Conservation (phyloP, 75 land plant genomes). For the Pseudotsuga menziesii region DNA sequence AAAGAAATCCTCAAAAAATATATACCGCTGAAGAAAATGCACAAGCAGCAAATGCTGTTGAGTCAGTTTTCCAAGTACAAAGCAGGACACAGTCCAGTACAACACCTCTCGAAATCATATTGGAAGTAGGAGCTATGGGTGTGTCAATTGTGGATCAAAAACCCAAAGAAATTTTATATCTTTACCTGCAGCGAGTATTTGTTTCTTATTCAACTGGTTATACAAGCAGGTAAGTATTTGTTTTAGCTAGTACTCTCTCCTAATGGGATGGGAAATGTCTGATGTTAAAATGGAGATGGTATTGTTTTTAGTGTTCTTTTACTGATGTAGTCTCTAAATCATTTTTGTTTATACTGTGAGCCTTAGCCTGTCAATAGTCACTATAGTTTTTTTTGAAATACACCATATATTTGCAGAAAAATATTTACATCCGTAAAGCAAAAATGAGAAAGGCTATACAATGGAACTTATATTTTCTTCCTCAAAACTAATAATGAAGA, state of each 20-base stretch:
- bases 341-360: no score
- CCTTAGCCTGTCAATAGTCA: no score
- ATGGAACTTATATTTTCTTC: no score
- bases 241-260: not conserved
- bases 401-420: no score
- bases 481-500: no score
- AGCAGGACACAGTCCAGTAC: constrained; percentile 14
- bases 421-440: no score
- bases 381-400: no score
- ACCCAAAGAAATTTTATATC: constrained; percentile 77
- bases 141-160: constrained; percentile 79
- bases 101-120: constrained; percentile 52
- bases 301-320: no score
- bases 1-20: constrained; percentile 1
- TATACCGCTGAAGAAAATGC: constrained; percentile 19
- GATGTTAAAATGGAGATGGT: no score
- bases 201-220: constrained; percentile 71
- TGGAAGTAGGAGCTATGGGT: constrained; percentile 75
- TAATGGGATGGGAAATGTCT: not conserved
- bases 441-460: no score
- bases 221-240: constrained; percentile 59
- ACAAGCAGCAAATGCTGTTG: constrained; percentile 12
- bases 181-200: constrained; percentile 70
- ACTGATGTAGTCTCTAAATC: no score
- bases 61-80: constrained; percentile 15